Evolutionary conservation across 805 yeast species (phyloP), one percentile per base, ranked within the genome.

Genomic region (Starmerella khaoyaiensis): DNA sequence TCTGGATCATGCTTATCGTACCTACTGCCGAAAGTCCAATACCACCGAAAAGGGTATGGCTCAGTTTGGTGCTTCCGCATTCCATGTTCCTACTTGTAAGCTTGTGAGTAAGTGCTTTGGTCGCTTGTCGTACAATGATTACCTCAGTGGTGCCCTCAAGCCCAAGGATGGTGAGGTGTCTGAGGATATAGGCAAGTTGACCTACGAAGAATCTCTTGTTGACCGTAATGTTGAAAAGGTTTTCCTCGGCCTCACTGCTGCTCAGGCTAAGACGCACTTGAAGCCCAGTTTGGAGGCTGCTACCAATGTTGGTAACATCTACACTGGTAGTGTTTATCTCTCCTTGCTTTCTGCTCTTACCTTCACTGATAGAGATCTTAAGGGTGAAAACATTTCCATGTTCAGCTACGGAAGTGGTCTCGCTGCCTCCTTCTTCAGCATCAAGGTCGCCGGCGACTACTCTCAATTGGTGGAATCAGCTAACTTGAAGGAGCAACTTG

Each of bases 1-100:
- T 20, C 64, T 90, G 41, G 97, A 90, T 67, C 64, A 72, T 47
- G 80, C 93, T 51, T 90, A 90, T 69, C 69, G 70, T 49, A 62
- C 75, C 45, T 90, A 84, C 68, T 76, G 87, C 48, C 66, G 67
- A 48, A 65, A 47, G 57, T 46, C 49, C 57, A 63, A 49, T 53
- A 71, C 49, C 65, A 70, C 50, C 60, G 68, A 51, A 63, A 68
- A 48, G 47, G 67, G 82, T 35, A 65, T 75, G 44, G 67, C 74
- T 57, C 68, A 69, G 56, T 90, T 90, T 57, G 95, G 83, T 63
- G 90, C 79, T 70, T 78, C 81, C 54, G 87, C 84, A 26, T 90
- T 90, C 86, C 98, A 90, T 61, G 95, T 84, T 38, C 98, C 98
- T 58, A 90, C 90, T 45, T 87, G 98, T 68, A 90, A 90, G 67